Evolutionary conservation across 495 filamentous ascomycete genomes (phyloP), one percentile per base, ranked within the genome.

Genomic region (Ascodesmis nigricans): DNA sequence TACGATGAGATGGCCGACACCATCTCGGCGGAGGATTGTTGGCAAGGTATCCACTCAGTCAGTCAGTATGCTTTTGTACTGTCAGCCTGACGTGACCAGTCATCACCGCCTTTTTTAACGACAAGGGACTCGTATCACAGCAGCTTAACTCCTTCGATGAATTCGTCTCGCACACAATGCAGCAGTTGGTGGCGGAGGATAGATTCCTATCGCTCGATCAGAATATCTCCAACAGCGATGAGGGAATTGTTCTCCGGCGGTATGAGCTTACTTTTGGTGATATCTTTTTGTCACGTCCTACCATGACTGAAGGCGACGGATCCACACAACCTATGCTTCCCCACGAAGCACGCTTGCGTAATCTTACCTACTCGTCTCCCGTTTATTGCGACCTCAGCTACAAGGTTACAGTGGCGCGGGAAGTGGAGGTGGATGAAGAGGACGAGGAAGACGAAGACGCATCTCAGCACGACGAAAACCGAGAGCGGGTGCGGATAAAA

Each of bases 71-170:
- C 20, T 40, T 33, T 31, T 14, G 22, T 10, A 46, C n/a, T 28
- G 23, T 31, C 26, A 16, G 18, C n/a, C 14, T 31, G 18, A 30
- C 16, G 16, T 16, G 16, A 36, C 17, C 17, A 50, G 90, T 95
- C 48, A 92, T 99, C 52, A 77, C 75, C 18, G 74, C 90, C 1
- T 95, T 93, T 61, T 95, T 99, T 58, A 80, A 92, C 40, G 61
- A 63, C 29, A 93, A 93, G 58, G 84, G 90, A 46, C 67, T 99
- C 14, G 90, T 95, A 7, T 91, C 90, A 2, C 90, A 95, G 53
- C 87, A 99, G 59, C 67, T 95, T 39, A 83, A 95, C 53, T 99
- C 87, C 2, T 99, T 91, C 61, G 78, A 99, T 59, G 82, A 93
- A 50, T 99, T 99, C 50, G 75, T 84, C 30, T 67, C 69, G 21